Conservation (phyloP, 2,329 filamentous ascomycete genomes). For the Lasiodiplodia hormozganensis region DNA sequence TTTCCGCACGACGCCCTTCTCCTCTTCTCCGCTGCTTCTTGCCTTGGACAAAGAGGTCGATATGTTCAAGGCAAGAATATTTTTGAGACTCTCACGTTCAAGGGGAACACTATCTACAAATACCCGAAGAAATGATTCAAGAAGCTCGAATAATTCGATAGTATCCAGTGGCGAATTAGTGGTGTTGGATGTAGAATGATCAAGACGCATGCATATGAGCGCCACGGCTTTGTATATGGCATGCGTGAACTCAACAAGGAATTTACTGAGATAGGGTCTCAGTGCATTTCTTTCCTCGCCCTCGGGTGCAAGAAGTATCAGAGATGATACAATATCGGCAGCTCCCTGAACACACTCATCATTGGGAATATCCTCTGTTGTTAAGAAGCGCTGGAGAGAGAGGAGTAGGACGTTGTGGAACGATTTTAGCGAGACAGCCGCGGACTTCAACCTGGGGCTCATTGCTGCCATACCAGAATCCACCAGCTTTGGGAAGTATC, state of each 20-base stretch:
- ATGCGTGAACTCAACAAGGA: conserved; percentile 1
- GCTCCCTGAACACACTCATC: neutral
- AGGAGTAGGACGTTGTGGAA: neutral
- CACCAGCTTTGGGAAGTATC: neutral
- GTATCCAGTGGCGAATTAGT: neutral
- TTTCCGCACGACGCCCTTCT: neutral
- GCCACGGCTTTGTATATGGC: neutral
- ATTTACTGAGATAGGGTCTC: neutral
- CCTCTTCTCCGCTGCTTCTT: neutral
- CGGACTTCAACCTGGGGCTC: neutral
- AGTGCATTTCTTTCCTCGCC: no score
- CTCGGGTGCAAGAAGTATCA: neutral
- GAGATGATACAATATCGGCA: neutral
- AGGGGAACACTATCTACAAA: neutral
- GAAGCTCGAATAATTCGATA: neutral
- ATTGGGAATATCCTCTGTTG: neutral
- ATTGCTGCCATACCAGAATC: no score
- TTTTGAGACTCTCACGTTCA: neutral
- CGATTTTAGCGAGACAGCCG: neutral
- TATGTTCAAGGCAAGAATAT: conserved; percentile 2
- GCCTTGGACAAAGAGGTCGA: neutral
- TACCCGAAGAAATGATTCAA: neutral
- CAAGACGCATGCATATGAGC: neutral
- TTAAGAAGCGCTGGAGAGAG: neutral
- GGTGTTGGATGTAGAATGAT: neutral